Evolutionary conservation across 1,139 yeast genomes (phyloP).

Genomic region (Lodderomyces parapsilosis): DNA sequence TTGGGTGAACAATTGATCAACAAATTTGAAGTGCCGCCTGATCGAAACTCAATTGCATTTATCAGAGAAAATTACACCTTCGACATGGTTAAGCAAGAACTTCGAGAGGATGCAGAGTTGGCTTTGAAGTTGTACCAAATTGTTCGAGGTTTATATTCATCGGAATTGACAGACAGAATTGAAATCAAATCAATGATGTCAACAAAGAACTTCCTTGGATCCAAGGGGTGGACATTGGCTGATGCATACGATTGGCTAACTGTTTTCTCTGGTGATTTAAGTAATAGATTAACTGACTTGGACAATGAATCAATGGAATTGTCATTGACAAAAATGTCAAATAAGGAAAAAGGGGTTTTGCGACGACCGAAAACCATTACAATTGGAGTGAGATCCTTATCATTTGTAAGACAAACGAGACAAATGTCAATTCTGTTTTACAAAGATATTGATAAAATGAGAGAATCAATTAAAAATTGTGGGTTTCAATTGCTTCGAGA

Average conservation of each 20-base stretch:
- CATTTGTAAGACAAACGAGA: conserved; percentile 34
- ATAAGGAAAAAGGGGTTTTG: conserved; percentile 24
- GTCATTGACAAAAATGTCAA: conserved; percentile 24
- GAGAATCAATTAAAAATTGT: conserved; percentile 24
- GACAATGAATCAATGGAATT: conserved; percentile 61
- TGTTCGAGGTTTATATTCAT: conserved; percentile 60
- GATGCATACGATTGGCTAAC: conserved; percentile 80
- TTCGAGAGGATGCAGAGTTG: conserved; percentile 41
- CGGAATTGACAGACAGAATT: conserved; percentile 55
- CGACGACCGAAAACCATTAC: conserved; percentile 55
- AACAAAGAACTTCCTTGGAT: conserved; percentile 66
- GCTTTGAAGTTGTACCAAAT: conserved; percentile 54
- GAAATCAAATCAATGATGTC: conserved; percentile 87
- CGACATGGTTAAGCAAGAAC: conserved; percentile 30
- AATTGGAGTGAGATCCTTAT: conserved; percentile 26
- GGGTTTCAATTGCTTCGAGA: conserved; percentile 36
- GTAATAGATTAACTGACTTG: conserved; percentile 66
- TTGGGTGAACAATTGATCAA: conserved; percentile 62
- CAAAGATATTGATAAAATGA: conserved; percentile 40
- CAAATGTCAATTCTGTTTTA: conserved; percentile 45
- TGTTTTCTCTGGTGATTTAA: conserved; percentile 79
- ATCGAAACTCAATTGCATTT: conserved; percentile 38
- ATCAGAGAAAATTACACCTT: conserved; percentile 47
- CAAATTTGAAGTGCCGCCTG: conserved; percentile 43
- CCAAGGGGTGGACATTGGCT: conserved; percentile 44